Evolutionary conservation across 2,329 filamentous ascomycete genomes (phyloP).

Genomic region (Dothideomycetidae sp.): DNA sequence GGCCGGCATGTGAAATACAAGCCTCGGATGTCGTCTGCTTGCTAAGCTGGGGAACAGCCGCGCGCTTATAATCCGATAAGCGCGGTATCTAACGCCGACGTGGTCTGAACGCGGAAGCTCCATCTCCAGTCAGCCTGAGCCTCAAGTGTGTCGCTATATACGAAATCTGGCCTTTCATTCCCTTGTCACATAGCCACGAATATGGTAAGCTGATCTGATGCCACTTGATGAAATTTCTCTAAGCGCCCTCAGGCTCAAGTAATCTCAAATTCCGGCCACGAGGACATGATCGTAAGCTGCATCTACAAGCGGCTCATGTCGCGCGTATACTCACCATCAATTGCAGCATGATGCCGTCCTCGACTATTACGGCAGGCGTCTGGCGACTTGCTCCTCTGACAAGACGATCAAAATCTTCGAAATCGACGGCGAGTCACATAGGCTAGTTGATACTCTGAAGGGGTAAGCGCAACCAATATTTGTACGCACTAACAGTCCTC

Average conservation of each 20-base stretch:
- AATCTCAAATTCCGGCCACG: constrained; percentile 76
- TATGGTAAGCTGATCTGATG: constrained; percentile 10
- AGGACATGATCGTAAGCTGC: constrained; percentile 95
- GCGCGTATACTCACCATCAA: constrained; percentile 10
- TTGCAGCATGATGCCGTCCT: constrained; percentile 88
- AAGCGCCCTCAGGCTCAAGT: constrained; percentile 49
- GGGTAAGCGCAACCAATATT: constrained; percentile 44
- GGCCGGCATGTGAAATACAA: constrained; percentile 3
- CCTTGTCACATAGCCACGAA: constrained; percentile 9
- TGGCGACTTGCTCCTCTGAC: constrained; percentile 95
- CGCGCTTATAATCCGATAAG: constrained; percentile 3
- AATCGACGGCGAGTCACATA: constrained; percentile 83
- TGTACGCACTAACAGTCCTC: constrained; percentile 4
- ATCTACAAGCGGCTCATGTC: not conserved
- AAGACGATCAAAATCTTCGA: constrained; percentile 99
- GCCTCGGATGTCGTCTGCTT: constrained; percentile 2
- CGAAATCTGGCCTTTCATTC: not conserved
- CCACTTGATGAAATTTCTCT: too few species aligned
- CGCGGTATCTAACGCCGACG: constrained; percentile 6
- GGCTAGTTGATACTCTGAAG: constrained; percentile 82
- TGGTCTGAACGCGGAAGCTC: constrained; percentile 3
- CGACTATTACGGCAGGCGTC: constrained; percentile 92
- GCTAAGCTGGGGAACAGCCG: constrained; percentile 2
- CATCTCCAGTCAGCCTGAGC: not conserved
- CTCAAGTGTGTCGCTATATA: not conserved